Evolutionary conservation across 2,329 filamentous ascomycete genomes (phyloP).

Genomic region (Aaosphaeria pasadenensis): DNA sequence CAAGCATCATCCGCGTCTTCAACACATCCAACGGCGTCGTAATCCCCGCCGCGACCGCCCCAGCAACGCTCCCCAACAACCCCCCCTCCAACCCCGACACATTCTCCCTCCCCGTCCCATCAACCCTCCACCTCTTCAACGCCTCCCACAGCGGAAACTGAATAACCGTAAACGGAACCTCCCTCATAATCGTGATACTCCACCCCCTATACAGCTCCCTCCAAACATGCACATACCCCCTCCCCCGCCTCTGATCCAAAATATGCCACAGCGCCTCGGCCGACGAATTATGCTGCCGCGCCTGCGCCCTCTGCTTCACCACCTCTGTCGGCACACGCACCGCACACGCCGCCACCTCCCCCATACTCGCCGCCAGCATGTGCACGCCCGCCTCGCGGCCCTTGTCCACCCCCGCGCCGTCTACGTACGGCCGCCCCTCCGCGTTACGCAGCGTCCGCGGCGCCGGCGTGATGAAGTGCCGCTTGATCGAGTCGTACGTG

Average conservation of each 20-base stretch:
- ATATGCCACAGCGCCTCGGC: slow-evolving; percentile 69
- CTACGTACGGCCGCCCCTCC: slow-evolving; percentile 25
- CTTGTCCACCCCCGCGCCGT: slow-evolving; percentile 5
- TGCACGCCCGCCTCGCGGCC: slow-evolving; percentile 50
- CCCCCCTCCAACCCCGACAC: slow-evolving; percentile 76
- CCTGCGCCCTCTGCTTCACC: slow-evolving; percentile 94
- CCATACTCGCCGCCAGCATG: slow-evolving; percentile 81
- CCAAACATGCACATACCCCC: slow-evolving; percentile 60
- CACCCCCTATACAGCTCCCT: slow-evolving; percentile 88
- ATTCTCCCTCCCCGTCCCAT: slow-evolving; percentile 42
- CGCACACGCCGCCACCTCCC: slow-evolving; percentile 88
- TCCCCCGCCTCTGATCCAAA: slow-evolving; percentile 39
- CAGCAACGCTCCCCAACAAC: slow-evolving; percentile 77
- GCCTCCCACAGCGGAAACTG: slow-evolving; percentile 97
- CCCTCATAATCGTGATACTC: slow-evolving; percentile 87
- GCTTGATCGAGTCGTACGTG: slow-evolving; percentile 76
- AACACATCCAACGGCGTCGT: slow-evolving; percentile 95
- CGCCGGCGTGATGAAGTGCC: slow-evolving; percentile 14
- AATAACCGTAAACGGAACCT: slow-evolving; percentile 95
- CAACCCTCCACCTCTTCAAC: slow-evolving; percentile 70
- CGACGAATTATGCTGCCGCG: slow-evolving; percentile 72
- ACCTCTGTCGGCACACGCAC: slow-evolving; percentile 95
- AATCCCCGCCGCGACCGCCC: slow-evolving; percentile 78
- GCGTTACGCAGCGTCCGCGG: slow-evolving; percentile 16
- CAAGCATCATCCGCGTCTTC: slow-evolving; percentile 95